phyloP scores from a whole-genome alignment of 2,329 filamentous ascomycete genomes.

The Diaporthe eres region DNA sequence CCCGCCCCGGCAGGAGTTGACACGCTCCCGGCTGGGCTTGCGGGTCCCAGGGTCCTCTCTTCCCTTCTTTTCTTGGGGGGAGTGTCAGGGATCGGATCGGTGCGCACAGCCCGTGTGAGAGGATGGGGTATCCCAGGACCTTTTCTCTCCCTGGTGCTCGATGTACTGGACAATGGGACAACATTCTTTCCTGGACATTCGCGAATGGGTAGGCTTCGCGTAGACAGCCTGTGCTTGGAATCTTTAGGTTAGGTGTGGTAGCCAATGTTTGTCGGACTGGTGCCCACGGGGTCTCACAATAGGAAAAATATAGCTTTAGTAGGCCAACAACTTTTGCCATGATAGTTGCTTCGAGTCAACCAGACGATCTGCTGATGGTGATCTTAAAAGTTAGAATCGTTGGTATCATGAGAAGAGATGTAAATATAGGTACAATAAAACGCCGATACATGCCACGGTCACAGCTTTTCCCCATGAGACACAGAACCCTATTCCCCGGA shows the following conservation, averaged over 20 bases:
- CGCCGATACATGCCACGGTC: slow-evolving; percentile 3
- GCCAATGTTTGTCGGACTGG: neutral
- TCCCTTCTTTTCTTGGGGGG: neutral
- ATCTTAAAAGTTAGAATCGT: neutral
- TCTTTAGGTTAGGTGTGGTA: neutral
- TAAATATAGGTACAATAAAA: slow-evolving; percentile 3
- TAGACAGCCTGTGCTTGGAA: neutral
- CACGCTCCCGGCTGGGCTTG: neutral
- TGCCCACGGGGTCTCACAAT: too few species aligned
- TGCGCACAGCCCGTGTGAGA: slow-evolving; percentile 13
- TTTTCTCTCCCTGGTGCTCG: neutral
- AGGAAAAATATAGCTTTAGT: too few species aligned
- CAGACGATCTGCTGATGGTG: neutral
- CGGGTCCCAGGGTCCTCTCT: neutral
- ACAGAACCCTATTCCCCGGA: neutral
- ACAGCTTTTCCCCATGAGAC: neutral
- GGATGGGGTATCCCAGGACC: slow-evolving; percentile 16
- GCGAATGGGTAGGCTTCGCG: neutral
- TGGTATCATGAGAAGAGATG: slow-evolving; percentile 41
- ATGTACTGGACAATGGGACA: neutral
- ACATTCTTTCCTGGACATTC: neutral
- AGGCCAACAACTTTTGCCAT: too few species aligned
- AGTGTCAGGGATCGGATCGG: neutral
- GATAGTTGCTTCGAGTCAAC: neutral
- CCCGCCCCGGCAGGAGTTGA: neutral